A percentile compares a stretch with the other conserved stretches of the same genome.
These are phyloP conservation scores for Elaeis guineensis DNA, from an alignment of 176 grass and related monocot genomes.

Conservation along the genomic window DNA sequence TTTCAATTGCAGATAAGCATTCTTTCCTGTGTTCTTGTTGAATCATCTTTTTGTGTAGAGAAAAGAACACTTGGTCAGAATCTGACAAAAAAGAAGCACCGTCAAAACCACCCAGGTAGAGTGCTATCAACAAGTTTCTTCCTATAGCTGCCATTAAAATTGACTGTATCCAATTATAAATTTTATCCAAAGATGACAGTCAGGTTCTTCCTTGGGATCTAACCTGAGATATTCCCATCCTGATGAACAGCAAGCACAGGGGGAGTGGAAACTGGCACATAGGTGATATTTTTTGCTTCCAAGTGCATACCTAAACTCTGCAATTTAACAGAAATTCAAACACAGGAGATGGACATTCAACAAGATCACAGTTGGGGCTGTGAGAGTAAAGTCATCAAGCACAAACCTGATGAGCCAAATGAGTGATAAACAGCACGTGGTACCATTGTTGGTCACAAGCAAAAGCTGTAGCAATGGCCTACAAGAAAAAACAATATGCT, in stretches of 20 bases:
- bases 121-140: too few relatives aligned
- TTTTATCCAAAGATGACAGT: too few relatives aligned
- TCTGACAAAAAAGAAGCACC: conserved; percentile 29
- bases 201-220: conserved; percentile 10
- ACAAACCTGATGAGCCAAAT: conserved; percentile 64
- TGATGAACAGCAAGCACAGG: conserved; percentile 49
- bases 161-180: background rate
- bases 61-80: conserved; percentile 35
- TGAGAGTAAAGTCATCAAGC: background rate
- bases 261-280: conserved; percentile 49
- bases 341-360: too few relatives aligned
- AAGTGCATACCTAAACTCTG: conserved; percentile 54
- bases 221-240: conserved; percentile 41
- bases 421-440: conserved; percentile 59
- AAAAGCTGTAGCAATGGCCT: conserved; percentile 70
- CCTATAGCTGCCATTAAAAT: too few relatives aligned
- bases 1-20: conserved; percentile 56
- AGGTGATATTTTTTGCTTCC: conserved; percentile 47
- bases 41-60: conserved; percentile 35
- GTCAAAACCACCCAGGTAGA: conserved; percentile 14
- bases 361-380: too few relatives aligned
- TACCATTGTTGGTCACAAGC: conserved; percentile 53
- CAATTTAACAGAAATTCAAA: conserved; percentile 1
- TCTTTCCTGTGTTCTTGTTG: conserved; percentile 59
- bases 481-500: background rate